A percentile compares a stretch with the other conserved stretches of the same genome.
Evolutionary conservation across 306 rosid species (phyloP).

Genomic region (Acmispon strigosus): DNA sequence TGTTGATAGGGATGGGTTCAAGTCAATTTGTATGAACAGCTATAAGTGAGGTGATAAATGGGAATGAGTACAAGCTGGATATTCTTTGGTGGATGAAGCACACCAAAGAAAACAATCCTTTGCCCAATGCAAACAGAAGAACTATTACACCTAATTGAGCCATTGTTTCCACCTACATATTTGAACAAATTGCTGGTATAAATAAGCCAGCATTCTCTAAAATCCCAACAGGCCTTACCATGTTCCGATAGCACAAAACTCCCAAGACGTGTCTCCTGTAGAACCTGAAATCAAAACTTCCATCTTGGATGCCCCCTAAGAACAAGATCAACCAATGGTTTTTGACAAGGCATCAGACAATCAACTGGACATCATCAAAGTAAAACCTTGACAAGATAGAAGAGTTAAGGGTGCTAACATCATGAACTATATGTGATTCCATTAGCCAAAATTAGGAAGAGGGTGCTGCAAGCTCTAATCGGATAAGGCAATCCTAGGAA

Average conservation of each 20-base stretch:
- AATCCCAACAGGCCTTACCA: too few relatives aligned
- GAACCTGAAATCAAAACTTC: neutral
- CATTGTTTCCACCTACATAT: slow-evolving; percentile 89
- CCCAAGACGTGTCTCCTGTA: neutral
- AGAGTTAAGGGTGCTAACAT: neutral
- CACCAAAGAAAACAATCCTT: too few relatives aligned
- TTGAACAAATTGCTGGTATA: neutral
- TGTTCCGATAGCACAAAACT: neutral
- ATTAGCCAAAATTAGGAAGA: neutral
- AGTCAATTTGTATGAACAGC: too few relatives aligned
- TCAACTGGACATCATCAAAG: neutral
- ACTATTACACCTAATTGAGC: slow-evolving; percentile 99
- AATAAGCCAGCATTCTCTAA: neutral
- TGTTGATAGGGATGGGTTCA: too few relatives aligned
- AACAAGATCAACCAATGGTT: neutral
- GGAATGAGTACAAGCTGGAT: too few relatives aligned
- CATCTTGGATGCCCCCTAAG: neutral
- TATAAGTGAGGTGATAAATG: too few relatives aligned
- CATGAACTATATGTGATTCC: neutral
- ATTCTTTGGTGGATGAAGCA: too few relatives aligned
- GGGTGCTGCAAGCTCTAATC: neutral
- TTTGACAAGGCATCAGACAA: neutral
- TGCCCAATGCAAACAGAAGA: slow-evolving; percentile 96
- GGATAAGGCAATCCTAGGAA: neutral
- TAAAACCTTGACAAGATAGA: neutral